Evolutionary conservation across 495 filamentous ascomycete genomes (phyloP), one percentile per base, ranked within the genome.

Genomic region (Wilcoxina mikolae): DNA sequence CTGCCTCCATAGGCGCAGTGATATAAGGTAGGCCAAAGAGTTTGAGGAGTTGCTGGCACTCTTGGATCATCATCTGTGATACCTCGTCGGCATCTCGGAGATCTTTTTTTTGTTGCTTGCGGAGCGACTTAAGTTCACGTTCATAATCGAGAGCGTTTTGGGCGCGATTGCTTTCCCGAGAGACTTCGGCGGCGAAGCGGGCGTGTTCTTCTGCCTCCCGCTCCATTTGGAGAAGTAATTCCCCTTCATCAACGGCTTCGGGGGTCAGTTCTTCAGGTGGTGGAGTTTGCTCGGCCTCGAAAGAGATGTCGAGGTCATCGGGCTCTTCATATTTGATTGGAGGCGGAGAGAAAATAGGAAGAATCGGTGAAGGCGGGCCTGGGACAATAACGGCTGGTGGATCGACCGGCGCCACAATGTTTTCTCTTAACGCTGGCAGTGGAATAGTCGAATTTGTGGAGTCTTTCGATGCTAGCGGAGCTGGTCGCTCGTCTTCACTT

Each of bases 1-100:
- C 91, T 5, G 91, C 91, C 76, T 98, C 91, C 91, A 95, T 95
- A 1, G 91, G 91, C 0, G 91, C 91, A 0, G 90, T 96, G 61
- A 98, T 83, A 67, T 95, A 98, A 0, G 91, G 91, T 22, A 98
- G 74, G 15, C 91, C 91, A 67, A 98, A 98, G 35, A 94, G 80
- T 17, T 74, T 74, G 44, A 98, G 79, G 0, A 98, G 74, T 56
- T 91, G 83, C 68, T 98, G 91, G 62, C 89, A 95, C 68, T 98
- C 91, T 1, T 80, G 79, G 39, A 95, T 79, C 91, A 98, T 98
- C 58, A 87, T 78, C 27, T 88, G 82, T 0, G 87, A 87, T 15
- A 98, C 89, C 65, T 96, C 91, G 54, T 98, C 91, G 1, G 91
- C 87, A 67, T 98, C 91, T 60, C 91, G 78, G 28, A 87, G 81